Evolutionary conservation across 2,329 filamentous ascomycete genomes (phyloP).

Genomic region (Fusarium globosum): DNA sequence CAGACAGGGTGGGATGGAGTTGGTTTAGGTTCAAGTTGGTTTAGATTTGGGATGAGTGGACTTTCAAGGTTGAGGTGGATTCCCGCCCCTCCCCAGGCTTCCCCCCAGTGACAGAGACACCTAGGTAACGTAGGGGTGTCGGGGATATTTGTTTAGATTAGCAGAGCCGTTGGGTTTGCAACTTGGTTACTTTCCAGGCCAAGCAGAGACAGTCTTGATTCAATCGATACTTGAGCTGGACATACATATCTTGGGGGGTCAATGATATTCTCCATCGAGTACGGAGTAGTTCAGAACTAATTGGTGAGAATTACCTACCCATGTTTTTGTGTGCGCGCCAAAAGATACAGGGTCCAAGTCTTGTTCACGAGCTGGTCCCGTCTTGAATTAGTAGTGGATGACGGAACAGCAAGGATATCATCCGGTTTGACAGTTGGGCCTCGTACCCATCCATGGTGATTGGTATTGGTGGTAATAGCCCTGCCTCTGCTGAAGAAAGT

Average conservation of each 20-base stretch:
- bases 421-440: slow-evolving; percentile 34
- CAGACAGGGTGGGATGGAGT: slow-evolving; percentile 8
- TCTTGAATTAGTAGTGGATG: slow-evolving; percentile 30
- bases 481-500: neutral
- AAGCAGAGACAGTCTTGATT: neutral
- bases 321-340: slow-evolving; percentile 25
- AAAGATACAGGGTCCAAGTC: slow-evolving; percentile 38
- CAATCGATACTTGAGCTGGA: neutral
- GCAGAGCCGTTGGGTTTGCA: neutral
- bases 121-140: neutral
- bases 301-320: slow-evolving; percentile 10
- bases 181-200: neutral
- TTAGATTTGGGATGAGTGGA: slow-evolving; percentile 36
- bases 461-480: neutral
- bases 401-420: slow-evolving; percentile 35
- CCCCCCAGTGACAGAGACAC: neutral
- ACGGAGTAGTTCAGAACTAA: neutral
- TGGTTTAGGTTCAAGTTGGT: slow-evolving; percentile 24
- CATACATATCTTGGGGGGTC: neutral
- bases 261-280: slow-evolving; percentile 1
- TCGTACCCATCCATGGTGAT: neutral
- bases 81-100: slow-evolving; percentile 23
- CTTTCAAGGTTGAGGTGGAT: slow-evolving; percentile 25
- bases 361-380: slow-evolving; percentile 35
- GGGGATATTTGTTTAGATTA: neutral